These are phyloP conservation scores for Amaranthus hypochondriacus DNA, from an alignment of 148 eudicot species.

Conservation along the genomic window DNA sequence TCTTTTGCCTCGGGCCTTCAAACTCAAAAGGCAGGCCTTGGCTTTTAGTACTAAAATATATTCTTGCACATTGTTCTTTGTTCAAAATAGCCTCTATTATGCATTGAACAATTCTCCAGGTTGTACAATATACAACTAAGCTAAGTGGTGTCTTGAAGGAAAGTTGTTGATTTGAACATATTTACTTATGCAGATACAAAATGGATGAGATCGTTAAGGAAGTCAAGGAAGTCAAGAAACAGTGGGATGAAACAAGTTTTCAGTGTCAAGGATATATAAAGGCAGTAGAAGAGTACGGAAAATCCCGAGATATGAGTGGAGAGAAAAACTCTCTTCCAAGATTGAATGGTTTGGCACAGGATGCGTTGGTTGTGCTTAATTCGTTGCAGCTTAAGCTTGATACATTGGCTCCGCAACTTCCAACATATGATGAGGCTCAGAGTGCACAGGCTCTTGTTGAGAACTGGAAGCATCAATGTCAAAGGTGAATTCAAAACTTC, in stretches of 20 bases:
- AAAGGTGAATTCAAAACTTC: constrained; percentile 38
- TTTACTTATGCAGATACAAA: constrained; percentile 5
- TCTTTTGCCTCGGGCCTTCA: no score
- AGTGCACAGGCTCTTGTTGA: constrained; percentile 57
- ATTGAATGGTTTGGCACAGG: constrained; percentile 82
- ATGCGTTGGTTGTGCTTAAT: constrained; percentile 55
- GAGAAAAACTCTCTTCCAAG: constrained; percentile 67
- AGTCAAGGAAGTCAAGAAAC: constrained; percentile 69
- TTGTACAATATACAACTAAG: neutral
- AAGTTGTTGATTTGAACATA: constrained; percentile 8
- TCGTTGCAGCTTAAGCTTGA: constrained; percentile 73
- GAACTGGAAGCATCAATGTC: constrained; percentile 69
- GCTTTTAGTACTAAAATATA: no score
- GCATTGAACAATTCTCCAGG: no score
- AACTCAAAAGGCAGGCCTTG: no score
- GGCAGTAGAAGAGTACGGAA: constrained; percentile 67
- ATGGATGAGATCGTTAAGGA: constrained; percentile 77
- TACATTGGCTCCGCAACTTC: constrained; percentile 80
- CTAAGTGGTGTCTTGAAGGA: neutral
- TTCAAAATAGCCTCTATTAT: no score
- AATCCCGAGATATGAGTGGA: constrained; percentile 27
- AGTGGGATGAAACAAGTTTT: constrained; percentile 59
- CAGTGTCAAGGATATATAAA: constrained; percentile 49
- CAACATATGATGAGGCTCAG: constrained; percentile 51
- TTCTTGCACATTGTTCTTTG: no score